phyloP scores from a whole-genome alignment of 345 rosid species.

The Atalantia buxifolia region DNA sequence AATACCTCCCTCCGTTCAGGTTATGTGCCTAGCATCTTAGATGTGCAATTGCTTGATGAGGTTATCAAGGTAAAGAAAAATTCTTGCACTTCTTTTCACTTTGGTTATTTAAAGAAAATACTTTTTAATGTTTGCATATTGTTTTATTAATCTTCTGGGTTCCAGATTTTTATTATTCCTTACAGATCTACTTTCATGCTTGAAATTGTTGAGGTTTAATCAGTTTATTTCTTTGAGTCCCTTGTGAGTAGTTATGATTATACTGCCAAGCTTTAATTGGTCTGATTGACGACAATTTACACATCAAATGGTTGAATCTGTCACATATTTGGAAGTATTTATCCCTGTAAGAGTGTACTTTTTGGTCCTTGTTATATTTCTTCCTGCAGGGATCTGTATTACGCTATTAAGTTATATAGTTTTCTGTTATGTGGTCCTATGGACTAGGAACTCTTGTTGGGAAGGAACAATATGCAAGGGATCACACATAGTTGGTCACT shows the following conservation, averaged over 20 bases:
- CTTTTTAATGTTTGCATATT: background rate
- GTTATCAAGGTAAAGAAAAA: conserved; percentile 58
- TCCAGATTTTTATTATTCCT: background rate
- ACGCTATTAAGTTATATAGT: background rate
- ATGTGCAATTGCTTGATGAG: conserved; percentile 83
- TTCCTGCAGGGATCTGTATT: background rate
- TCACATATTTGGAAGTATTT: background rate
- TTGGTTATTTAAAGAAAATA: background rate
- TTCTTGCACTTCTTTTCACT: background rate
- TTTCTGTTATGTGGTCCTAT: background rate
- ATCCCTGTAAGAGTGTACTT: background rate
- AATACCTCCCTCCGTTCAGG: conserved; percentile 44
- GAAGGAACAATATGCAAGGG: background rate
- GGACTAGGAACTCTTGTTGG: background rate
- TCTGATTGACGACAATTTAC: background rate
- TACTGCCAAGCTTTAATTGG: background rate
- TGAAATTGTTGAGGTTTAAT: conserved; percentile 3
- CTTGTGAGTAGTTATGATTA: background rate
- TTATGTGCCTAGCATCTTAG: conserved; percentile 70
- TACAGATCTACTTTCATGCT: background rate
- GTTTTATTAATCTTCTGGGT: background rate
- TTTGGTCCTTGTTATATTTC: background rate
- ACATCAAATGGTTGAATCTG: background rate
- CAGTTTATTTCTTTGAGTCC: background rate
- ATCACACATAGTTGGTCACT: no score